Base-by-base conservation (phyloP, 2,329 filamentous ascomycete species). In the Remersonia thermophila region DNA sequence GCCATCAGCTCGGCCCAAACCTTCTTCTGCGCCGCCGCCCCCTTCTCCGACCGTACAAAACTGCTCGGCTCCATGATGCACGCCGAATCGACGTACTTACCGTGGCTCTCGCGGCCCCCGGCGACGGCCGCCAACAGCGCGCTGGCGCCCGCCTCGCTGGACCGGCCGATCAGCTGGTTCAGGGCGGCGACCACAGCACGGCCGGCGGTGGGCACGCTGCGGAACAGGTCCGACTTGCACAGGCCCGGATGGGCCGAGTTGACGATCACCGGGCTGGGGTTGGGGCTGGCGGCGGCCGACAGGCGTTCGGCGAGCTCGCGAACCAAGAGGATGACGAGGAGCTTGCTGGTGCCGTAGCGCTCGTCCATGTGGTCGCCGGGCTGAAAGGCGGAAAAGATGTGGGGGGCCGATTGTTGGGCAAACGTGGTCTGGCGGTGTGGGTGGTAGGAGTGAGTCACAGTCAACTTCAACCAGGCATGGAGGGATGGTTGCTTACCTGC, bases 1-100 rank as follows among this genome's bases (percentile, higher is more conserved):
- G 45, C 56, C 41, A 61, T 32, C 44, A 69, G 42, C 51, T 71
- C 63, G 12, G 46, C 53, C 49, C 57, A 69, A 3, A 65, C 48
- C 39, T 51, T 57, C 31, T 49, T 46, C 39, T 60, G 60, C 36
- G 52, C 40, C 35, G 51, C 36, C 27, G 49, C 45, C 0, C 63
- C 65, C 25, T 62, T 54, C 4, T 56, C 49, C 4, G 62, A 59
- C 35, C 49, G 36, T 2, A 60, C 59, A 42, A 51, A 59, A 0
- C 36, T 26, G 32, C 54, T 58, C 2, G 50, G 49, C n/a, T 44
- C 39, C 14, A 26, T 30, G n/a, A 58, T 38, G 17, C 42, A 38
- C 11, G 55, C 58, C 16, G 59, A 49, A 29, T 54, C 52, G 42
- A 67, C 53, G 42, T 60, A 66, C 26, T 51, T 46, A 3, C 65